A percentile compares a stretch with the other conserved stretches of the same genome.
These are phyloP conservation scores for Castanea mollissima DNA, from an alignment of 306 rosid species.

Conservation along the genomic window DNA sequence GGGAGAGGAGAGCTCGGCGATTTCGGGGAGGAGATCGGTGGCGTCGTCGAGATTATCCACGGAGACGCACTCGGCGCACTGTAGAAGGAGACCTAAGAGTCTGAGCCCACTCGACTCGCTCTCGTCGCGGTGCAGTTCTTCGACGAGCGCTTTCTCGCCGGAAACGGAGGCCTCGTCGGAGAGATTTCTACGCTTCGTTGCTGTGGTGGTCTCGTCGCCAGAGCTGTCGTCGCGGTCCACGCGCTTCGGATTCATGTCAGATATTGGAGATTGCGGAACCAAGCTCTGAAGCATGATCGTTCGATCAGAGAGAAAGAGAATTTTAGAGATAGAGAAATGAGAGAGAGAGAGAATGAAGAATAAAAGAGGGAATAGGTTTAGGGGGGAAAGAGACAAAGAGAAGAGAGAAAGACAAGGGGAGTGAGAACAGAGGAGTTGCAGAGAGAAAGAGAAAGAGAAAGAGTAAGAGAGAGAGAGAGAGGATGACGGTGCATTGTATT, in stretches of 20 bases:
- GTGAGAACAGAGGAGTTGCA: conserved; percentile 32
- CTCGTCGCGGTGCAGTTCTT: conserved; percentile 25
- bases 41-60: conserved; percentile 74
- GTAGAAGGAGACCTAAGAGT: conserved; percentile 73
- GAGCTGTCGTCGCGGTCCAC: conserved; percentile 35
- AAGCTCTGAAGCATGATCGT: conserved; percentile 95
- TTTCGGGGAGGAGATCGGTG: conserved; percentile 77
- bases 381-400: conserved; percentile 51
- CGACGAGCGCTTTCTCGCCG: conserved; percentile 30
- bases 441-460: conserved; percentile 17
- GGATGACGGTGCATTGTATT: background rate
- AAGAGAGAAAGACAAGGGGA: conserved; percentile 40
- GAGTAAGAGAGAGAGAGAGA: too few species aligned
- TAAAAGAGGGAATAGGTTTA: conserved; percentile 27
- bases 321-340: background rate
- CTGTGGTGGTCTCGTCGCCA: conserved; percentile 35
- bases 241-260: conserved; percentile 71
- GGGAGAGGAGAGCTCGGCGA: conserved; percentile 82
- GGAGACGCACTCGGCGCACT: conserved; percentile 95
- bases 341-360: conserved; percentile 34
- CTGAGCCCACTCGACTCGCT: conserved; percentile 66
- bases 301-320: conserved; percentile 2
- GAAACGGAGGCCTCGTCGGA: conserved; percentile 33
- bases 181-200: conserved; percentile 31
- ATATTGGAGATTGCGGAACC: conserved; percentile 60